Evolutionary conservation across 495 filamentous ascomycete genomes (phyloP).

Genomic region (Coniosporium apollinis): DNA sequence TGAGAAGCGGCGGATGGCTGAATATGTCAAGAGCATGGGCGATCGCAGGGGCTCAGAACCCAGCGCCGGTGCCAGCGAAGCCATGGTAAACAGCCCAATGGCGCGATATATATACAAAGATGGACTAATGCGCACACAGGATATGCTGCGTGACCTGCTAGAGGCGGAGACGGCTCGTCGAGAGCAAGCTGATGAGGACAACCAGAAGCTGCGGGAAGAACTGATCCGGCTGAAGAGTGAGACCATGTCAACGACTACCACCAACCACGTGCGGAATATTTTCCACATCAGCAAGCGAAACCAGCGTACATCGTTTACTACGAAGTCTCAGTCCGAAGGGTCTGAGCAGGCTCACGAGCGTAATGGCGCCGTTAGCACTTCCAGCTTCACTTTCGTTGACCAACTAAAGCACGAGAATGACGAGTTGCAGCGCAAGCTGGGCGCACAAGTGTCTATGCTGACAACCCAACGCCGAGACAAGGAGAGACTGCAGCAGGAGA

Average conservation of each 20-base stretch:
- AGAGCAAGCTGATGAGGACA: constrained; percentile 82
- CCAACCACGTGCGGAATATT: constrained; percentile 37
- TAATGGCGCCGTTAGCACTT: constrained; percentile 36
- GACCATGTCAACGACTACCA: constrained; percentile 19
- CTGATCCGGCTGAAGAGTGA: constrained; percentile 58
- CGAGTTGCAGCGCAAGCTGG: constrained; percentile 77
- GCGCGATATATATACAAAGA: no score
- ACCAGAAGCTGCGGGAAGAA: constrained; percentile 70
- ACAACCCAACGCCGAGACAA: constrained; percentile 91
- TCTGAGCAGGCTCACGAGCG: constrained; percentile 45
- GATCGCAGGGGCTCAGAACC: constrained; percentile 45
- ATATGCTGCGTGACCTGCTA: constrained; percentile 91
- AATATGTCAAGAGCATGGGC: constrained; percentile 56
- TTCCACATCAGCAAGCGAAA: constrained; percentile 44
- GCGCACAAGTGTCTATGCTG: constrained; percentile 93
- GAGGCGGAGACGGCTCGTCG: constrained; percentile 80
- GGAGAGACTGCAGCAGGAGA: constrained; percentile 87
- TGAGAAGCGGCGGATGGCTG: constrained; percentile 67
- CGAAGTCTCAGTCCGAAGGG: constrained; percentile 33
- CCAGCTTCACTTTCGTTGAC: constrained; percentile 54
- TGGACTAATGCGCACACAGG: constrained; percentile 20
- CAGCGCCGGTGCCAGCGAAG: constrained; percentile 62
- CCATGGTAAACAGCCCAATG: constrained; percentile 34
- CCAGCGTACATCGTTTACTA: constrained; percentile 35
- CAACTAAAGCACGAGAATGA: constrained; percentile 84